Conservation (phyloP, 805 yeast genomes). For the Barnettozyma populi region DNA sequence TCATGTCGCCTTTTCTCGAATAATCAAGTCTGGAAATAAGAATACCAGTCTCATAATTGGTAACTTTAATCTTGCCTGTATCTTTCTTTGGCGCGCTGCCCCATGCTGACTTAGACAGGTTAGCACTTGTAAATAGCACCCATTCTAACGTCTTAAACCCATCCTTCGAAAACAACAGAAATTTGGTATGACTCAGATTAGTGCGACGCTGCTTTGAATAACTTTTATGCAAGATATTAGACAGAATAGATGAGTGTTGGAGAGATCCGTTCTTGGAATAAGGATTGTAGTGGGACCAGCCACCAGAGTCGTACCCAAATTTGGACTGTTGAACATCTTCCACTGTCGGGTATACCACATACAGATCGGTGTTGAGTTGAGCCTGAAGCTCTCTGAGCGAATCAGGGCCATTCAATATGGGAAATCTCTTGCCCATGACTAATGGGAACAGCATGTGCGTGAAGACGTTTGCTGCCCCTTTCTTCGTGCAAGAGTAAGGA, state of each 20-base stretch:
- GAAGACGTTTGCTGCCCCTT: constrained; percentile 16
- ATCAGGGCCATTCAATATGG: constrained; percentile 14
- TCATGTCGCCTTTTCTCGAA: constrained; percentile 10
- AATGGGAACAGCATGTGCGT: constrained; percentile 23
- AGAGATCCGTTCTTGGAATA: constrained; percentile 20
- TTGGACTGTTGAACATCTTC: constrained; percentile 4
- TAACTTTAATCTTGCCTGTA: constrained; percentile 23
- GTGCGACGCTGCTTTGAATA: constrained; percentile 25
- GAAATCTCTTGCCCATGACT: constrained; percentile 6
- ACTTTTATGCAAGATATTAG: constrained; percentile 29
- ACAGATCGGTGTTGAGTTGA: constrained; percentile 28
- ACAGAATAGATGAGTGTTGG: constrained; percentile 37
- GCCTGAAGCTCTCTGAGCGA: constrained; percentile 22
- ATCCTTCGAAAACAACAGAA: constrained; percentile 52
- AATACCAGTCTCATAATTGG: constrained; percentile 53
- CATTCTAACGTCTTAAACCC: constrained; percentile 50
- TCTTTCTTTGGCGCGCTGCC: constrained; percentile 37
- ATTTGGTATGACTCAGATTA: constrained; percentile 64
- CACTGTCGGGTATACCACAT: constrained; percentile 37
- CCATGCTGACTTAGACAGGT: constrained; percentile 78
- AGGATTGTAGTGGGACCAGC: constrained; percentile 42
- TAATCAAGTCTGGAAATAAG: constrained; percentile 32
- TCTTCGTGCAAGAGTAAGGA: constrained; percentile 9
- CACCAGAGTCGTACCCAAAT: constrained; percentile 44
- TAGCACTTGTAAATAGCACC: constrained; percentile 71